Evolutionary conservation across 2,329 filamentous ascomycete genomes (phyloP), one percentile per base, ranked within the genome.

Genomic region (Alternaria ventricosa): DNA sequence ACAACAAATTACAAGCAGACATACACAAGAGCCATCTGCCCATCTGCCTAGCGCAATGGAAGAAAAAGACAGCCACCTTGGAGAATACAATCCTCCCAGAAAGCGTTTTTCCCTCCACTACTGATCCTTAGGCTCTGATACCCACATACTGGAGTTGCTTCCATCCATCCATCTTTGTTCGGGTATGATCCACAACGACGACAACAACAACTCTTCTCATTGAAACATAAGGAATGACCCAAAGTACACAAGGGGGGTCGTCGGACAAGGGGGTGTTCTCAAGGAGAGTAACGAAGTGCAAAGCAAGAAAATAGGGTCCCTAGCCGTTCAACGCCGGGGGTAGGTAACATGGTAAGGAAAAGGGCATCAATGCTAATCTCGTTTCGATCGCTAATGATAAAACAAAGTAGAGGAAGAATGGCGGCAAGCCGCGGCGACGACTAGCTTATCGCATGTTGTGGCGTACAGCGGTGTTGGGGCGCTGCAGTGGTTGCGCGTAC

Each of bases 401-500:
- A 46, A 44, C 45, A 63, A 60, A 58, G 50, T 23, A 55, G 54
- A 53, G 6, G 27, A 59, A 50, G 46, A 65, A 63, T 11, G 46
- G 23, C 36, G 22, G 46, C 45, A 47, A 18, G 28, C 33, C 44
- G 27, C 33, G 12, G 25, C 20, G 44, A 22, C 23, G 47, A 27
- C 44, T 15, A 13, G 33, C 57, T 61, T 51, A 69, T 23, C 53
- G 67, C 22, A 53, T 41, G 44, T 63, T 59, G 36, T 63, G 61
- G 41, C 69, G 65, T n/a, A 70, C 43, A 41, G 61, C 46, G 49
- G 68, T 70, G 57, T 62, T 67, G 41, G 71, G 73, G 56, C 74
- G 70, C 18, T 66, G 64, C 12, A 78, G 67, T n/a, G 76, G 75
- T 12, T 69, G 67, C 27, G 78, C 74, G 66, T 76, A 80, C 71